Evolutionary conservation across 2,329 filamentous ascomycete species (phyloP).

Genomic region (Cercospora beticola): DNA sequence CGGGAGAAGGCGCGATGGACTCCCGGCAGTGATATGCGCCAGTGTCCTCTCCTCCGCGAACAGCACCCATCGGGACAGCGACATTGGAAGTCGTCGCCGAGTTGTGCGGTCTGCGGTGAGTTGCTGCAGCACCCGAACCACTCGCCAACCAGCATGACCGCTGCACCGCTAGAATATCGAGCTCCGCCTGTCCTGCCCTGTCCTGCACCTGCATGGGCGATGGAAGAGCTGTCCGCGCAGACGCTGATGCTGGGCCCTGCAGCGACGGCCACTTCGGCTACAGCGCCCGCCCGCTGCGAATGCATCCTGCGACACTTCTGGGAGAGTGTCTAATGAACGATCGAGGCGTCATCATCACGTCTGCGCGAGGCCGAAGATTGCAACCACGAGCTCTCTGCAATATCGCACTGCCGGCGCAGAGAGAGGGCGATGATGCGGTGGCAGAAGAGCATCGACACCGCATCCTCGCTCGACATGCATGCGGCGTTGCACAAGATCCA

Average conservation of each 20-base stretch:
- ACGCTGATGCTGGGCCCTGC: not conserved
- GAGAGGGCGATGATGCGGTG: not conserved
- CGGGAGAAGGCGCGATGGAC: not conserved
- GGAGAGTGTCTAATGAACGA: not conserved
- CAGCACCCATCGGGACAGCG: not conserved
- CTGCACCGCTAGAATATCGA: not conserved
- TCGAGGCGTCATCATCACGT: conserved; percentile 4
- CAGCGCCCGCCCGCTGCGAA: too few relatives aligned
- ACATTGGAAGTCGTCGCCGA: not conserved
- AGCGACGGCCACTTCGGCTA: too few relatives aligned
- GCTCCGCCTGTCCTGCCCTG: not conserved
- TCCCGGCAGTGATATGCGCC: too few relatives aligned
- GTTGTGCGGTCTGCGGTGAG: not conserved
- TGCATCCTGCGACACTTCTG: too few relatives aligned
- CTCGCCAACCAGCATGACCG: not conserved
- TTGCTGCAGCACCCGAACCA: not conserved
- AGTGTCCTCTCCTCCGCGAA: not conserved
- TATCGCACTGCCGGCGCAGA: not conserved
- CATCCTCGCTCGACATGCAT: not conserved
- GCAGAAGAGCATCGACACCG: not conserved
- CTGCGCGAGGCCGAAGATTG: not conserved
- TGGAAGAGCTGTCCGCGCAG: not conserved
- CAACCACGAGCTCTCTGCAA: not conserved
- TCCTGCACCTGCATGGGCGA: not conserved
- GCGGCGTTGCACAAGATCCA: conserved; percentile 3